Evolutionary conservation across 2,329 filamentous ascomycete genomes (phyloP), one percentile per base, ranked within the genome.

Genomic region (Purpureocillium takamizusanense): DNA sequence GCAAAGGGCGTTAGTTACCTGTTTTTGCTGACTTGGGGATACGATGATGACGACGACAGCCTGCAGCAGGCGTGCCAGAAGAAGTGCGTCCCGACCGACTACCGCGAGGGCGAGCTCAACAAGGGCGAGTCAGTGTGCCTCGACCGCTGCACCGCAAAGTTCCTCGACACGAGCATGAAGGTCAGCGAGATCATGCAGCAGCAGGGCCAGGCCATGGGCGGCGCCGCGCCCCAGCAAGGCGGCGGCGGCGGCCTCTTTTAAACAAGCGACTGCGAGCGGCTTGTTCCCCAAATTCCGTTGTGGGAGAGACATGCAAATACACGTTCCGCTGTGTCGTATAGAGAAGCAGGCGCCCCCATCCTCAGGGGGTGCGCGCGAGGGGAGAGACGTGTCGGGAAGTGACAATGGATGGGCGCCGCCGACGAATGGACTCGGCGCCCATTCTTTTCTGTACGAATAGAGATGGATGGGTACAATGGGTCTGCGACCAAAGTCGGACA

Each of bases 121-220:
- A 98, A 98, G 72, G 94, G 89, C 74, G 92, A 98, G 69, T 88
- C 84, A 51, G 92, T 98, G 53, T 98, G 94, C 71, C 81, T 98
- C 52, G 92, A 98, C 70, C 86, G 92, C 57, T 98, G 94, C 69
- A 86, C 94, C 42, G 77, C 85, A 59, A 98, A 98, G 72, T 98
- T 97, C 73, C 95, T 98, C 69, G 90, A 97, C 54, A 89, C 95
- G 56, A 94, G 95, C 64, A 81, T 95, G 72, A 97, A 95, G 73
- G 86, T 97, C 43, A 90, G 85, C 55, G 89, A 97, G 69, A 86
- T 94, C 69, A 88, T 97, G 80, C 88, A 95, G 68, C 79, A 82
- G 48, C 85, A 94, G 65, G 86, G 85, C 35, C 76, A 79, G 55
- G 73, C 76, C 46, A 76, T 76, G 55, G 76, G 79, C 43, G 74